Base-by-base conservation (phyloP, 345 rosid genomes). In the Odontarrhena argentea region DNA sequence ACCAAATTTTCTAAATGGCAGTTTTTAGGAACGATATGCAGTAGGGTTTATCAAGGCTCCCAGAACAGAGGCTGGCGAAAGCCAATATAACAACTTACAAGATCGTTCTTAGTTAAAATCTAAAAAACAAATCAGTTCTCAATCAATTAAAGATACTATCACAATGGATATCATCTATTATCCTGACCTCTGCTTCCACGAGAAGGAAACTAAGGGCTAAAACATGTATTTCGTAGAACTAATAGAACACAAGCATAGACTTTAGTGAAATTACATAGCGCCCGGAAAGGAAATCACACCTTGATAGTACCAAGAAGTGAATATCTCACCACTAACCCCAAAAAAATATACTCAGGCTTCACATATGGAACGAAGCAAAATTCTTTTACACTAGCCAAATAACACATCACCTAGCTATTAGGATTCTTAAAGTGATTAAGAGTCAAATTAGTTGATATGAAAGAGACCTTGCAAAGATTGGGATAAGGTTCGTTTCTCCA, bases 401-500 rank as follows among this genome's bases (percentile, higher is more conserved):
- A 36, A 42, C 60, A 13, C n/a, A 55, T 51, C 44, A 51, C 15
- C 44, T 60, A 60, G 54, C 44, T 38, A 37, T 6, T 47, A 57
- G 32, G 57, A 63, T 64, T 65, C 65, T 49, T 57, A 9, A 35
- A 50, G 53, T 22, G 50, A 30, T 40, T 65, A 65, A 0, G 15
- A 48, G 24, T 7, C 15, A 57, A 43, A 43, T 38, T 45, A 43
- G 44, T 42, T 44, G 9, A 60, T 61, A 60, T 12, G 70, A 74
- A 64, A 59, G 15, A 40, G 71, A 93, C 98, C 98, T 84, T 85
- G 88, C 97, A 93, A 45, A 77, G 35, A 76, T 93, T 86, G 47
- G 96, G 82, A 81, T 87, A 83, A 43, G 90, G 83, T 61, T 89
- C 97, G 75, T 93, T 86, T 80, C 98, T 87, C 98, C 98, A 89